Conservation (phyloP, 176 grass and related monocot genomes). For the Bothriochloa decipiens region DNA sequence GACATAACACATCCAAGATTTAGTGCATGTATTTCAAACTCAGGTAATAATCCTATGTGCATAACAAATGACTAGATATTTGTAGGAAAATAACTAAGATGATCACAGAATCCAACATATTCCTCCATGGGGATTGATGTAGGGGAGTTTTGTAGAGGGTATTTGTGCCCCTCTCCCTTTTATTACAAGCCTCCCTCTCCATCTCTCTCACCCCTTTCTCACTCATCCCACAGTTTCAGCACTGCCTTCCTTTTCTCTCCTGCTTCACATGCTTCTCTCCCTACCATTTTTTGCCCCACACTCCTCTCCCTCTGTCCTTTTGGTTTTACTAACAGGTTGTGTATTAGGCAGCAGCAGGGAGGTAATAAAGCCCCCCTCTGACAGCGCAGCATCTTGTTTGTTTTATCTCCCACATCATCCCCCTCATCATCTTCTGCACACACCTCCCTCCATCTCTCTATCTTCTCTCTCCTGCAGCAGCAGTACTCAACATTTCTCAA, state of each 20-base stretch:
- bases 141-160: constrained; percentile 61
- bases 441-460: neutral
- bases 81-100: constrained; percentile 35
- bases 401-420: constrained; percentile 88
- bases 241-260: constrained; percentile 5
- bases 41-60: neutral
- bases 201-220: constrained; percentile 9
- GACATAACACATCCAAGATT: neutral
- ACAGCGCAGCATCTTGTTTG: constrained; percentile 99
- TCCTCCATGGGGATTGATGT: constrained; percentile 58
- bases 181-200: constrained; percentile 45
- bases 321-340: constrained; percentile 69
- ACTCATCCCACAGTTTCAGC: constrained; percentile 41
- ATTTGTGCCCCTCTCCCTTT: constrained; percentile 58
- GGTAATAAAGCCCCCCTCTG: constrained; percentile 64
- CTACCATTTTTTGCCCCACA: constrained; percentile 45
- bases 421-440: constrained; percentile 66
- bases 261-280: constrained; percentile 51
- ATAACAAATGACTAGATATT: constrained; percentile 45
- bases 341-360: constrained; percentile 50
- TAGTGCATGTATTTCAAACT: neutral
- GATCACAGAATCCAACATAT: constrained; percentile 58
- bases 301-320: constrained; percentile 53
- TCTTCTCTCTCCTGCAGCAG: constrained; percentile 23
- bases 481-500: constrained; percentile 51